Conservation (phyloP, 1,139 yeast species). For the Sugiyamaella xylanicola region DNA sequence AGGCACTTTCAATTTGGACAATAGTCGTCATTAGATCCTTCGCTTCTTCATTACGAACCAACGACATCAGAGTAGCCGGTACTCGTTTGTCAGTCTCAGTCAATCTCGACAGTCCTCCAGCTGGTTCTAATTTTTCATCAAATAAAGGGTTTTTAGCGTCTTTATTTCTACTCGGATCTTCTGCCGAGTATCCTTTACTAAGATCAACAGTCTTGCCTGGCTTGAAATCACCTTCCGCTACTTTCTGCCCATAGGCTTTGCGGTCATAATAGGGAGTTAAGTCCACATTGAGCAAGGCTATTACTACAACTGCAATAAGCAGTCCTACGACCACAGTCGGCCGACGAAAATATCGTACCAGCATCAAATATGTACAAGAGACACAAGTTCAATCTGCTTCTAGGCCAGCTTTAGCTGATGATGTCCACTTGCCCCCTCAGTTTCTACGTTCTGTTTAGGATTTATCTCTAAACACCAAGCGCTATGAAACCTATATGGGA, state of each 20-base stretch:
- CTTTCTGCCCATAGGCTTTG: slow-evolving; percentile 4
- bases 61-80: slow-evolving; percentile 71
- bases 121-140: slow-evolving; percentile 19
- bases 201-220: slow-evolving; percentile 14
- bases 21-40: slow-evolving; percentile 55
- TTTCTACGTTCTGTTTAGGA: no score
- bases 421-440: no score
- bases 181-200: slow-evolving; percentile 15
- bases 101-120: slow-evolving; percentile 13
- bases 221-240: slow-evolving; percentile 8
- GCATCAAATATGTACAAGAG: no score
- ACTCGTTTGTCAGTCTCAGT: slow-evolving; percentile 42
- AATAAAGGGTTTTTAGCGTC: slow-evolving; percentile 17
- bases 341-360: slow-evolving; percentile 3
- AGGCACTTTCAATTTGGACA: slow-evolving; percentile 58
- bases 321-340: slow-evolving; percentile 1
- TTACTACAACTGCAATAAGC: neutral
- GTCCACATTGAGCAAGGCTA: neutral
- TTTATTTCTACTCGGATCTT: neutral
- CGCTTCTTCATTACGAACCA: slow-evolving; percentile 68
- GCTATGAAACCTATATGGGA: no score
- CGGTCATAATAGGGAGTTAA: neutral
- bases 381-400: no score
- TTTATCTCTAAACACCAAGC: no score
- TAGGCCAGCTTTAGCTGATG: no score